Evolutionary conservation across 1,139 yeast genomes (phyloP).

Genomic region (Protomyces gravidus): DNA sequence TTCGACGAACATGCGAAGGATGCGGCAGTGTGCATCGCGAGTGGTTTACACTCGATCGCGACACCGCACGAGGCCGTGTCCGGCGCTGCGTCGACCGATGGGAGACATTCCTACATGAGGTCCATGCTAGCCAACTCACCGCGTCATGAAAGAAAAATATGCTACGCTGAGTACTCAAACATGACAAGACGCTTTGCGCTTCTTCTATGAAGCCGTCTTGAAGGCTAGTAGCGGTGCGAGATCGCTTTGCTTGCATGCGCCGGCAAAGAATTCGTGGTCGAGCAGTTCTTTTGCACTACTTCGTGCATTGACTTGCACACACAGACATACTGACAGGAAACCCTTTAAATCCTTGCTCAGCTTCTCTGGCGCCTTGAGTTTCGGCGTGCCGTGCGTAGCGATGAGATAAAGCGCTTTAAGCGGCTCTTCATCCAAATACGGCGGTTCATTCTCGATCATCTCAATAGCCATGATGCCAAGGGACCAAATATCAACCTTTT

Average conservation of each 20-base stretch:
- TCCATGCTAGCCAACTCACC: not conserved
- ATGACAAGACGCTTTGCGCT: no score
- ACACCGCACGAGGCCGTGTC: conserved; percentile 17
- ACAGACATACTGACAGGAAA: conserved; percentile 83
- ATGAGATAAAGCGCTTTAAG: conserved; percentile 79
- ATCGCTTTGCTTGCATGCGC: conserved; percentile 65
- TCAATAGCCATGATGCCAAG: conserved; percentile 97
- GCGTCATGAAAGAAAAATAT: not conserved
- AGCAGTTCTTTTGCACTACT: conserved; percentile 86
- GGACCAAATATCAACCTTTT: conserved; percentile 97
- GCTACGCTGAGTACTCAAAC: no score
- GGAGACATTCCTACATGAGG: not conserved
- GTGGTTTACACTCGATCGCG: conserved; percentile 19
- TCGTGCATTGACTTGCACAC: conserved; percentile 89
- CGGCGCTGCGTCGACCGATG: not conserved
- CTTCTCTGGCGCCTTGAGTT: conserved; percentile 77
- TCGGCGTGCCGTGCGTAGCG: conserved; percentile 97
- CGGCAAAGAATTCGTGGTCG: conserved; percentile 70
- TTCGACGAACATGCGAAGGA: conserved; percentile 1
- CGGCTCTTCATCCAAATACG: conserved; percentile 94
- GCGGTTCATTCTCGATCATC: conserved; percentile 98
- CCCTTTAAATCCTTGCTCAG: conserved; percentile 76
- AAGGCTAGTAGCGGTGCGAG: conserved; percentile 68
- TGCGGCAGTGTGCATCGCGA: conserved; percentile 22
- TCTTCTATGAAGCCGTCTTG: conserved; percentile 43